A percentile compares a stretch with the other conserved stretches of the same genome.
Evolutionary conservation across 2,329 filamentous ascomycete genomes (phyloP).

Genomic region (Rhinocladiella mackenziei): DNA sequence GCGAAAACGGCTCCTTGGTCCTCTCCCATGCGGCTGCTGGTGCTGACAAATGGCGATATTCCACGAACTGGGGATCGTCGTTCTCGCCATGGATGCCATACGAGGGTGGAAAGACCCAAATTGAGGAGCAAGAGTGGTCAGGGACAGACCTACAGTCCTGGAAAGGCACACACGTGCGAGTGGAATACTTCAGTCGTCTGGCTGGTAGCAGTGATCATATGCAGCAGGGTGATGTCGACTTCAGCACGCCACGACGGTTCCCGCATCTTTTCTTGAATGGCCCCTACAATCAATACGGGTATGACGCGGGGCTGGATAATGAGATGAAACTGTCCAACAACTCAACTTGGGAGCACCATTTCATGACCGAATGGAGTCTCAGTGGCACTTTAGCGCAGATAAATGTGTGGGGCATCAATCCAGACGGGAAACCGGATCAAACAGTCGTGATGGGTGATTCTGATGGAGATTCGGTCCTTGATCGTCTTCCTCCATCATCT

Average conservation of each 20-base stretch:
- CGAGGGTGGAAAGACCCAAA: slow-evolving; percentile 47
- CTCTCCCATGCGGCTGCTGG: slow-evolving; percentile 59
- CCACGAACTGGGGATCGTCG: slow-evolving; percentile 56
- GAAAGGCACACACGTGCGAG: slow-evolving; percentile 58
- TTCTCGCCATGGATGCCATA: slow-evolving; percentile 60
- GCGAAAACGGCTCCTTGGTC: slow-evolving; percentile 42
- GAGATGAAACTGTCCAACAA: slow-evolving; percentile 49
- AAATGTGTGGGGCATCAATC: slow-evolving; percentile 65
- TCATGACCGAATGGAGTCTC: slow-evolving; percentile 56
- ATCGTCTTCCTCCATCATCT: slow-evolving; percentile 59
- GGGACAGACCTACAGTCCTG: slow-evolving; percentile 58
- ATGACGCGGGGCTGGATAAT: slow-evolving; percentile 57
- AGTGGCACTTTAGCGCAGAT: slow-evolving; percentile 55
- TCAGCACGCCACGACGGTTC: slow-evolving; percentile 46
- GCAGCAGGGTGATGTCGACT: slow-evolving; percentile 55
- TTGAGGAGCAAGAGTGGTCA: slow-evolving; percentile 51
- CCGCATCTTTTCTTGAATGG: slow-evolving; percentile 63
- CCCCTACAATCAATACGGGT: slow-evolving; percentile 61
- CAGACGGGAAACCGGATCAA: slow-evolving; percentile 59
- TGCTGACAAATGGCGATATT: slow-evolving; percentile 60
- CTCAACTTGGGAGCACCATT: slow-evolving; percentile 55
- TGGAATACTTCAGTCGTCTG: slow-evolving; percentile 60
- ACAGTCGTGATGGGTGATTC: slow-evolving; percentile 59
- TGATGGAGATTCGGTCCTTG: slow-evolving; percentile 57
- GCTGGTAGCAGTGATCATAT: slow-evolving; percentile 58